Evolutionary conservation across 805 yeast genomes (phyloP), one percentile per base, ranked within the genome.

Genomic region (Komagataella mondaviorum): DNA sequence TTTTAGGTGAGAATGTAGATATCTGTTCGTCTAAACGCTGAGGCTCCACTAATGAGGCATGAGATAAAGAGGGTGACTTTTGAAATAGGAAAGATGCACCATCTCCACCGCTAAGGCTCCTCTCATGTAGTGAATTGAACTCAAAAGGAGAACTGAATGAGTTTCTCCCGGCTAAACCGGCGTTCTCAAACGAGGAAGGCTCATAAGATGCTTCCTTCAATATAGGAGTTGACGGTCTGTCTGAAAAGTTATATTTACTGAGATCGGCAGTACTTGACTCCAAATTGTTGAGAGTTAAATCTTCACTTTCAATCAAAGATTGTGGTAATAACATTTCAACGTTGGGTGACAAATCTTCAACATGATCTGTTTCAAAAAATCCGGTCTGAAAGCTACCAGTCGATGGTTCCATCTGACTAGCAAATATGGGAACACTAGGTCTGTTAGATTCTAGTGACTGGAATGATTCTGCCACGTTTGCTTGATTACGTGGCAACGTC

Each of bases 311-410:
- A 22, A 64, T 63, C 6, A 63, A 49, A 20, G 63, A 55, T 48
- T 63, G 68, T 2, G 67, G 68, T 12, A 63, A 51, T 14, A 62
- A 49, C 48, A 59, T 51, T 39, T 62, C 60, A n/a, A 62, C 60
- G 47, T 44, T 47, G 14, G 51, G 49, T 6, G 51, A 51, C 6
- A 48, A 43, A 8, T 24, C 48, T 6, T 18, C 20, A 12, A 16
- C 46, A 30, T 48, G 39, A 18, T 46, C 49, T 12, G 18, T 12
- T 18, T 20, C n/a, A 44, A 44, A 44, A 17, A 12, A 18, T 14
- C 7, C 46, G 8, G 14, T 12, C 3, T 44, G 20, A 30, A 30
- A 30, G 8, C 39, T 30, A 14, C 39, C 14, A 30, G 3, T 10
- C 12, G 39, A 30, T 30, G 39, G 14, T 30, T 30, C 39, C 39